Evolutionary conservation across 164 flowering plant genomes (phyloP), one percentile per base, ranked within the genome.

Genomic region (Paratinospora sagittata): DNA sequence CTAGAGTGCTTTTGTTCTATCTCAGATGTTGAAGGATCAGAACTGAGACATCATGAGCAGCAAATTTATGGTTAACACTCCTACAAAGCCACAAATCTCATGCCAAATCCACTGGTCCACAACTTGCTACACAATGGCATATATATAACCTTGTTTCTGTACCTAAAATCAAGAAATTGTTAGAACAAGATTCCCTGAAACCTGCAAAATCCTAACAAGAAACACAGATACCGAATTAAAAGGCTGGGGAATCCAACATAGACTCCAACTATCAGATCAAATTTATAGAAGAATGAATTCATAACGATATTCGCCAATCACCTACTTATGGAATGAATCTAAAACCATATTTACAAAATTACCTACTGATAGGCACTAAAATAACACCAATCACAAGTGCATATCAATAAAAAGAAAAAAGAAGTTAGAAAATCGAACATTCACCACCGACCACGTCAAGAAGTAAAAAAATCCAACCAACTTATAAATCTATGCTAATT

Each of bases 21-120:
- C 36, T 76, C 60, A 33, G 52, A 27, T 71, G 24, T 49, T 55
- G 66, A 49, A 64, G 41, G 39, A 49, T 72, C 27, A 65, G 37
- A 52, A 64, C 27, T 21, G 26, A 41, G 70, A 57, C 9, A 34
- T n/a, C 61, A 47, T 52, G 49, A 37, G 36, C 63, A 36, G 21
- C 52, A 67, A 9, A 27, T 26, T 27, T 64, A 65, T 72, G 58
- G 55, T 41, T 70, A 68, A 63, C 19, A 47, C 24, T 63, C 36
- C 27, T 4, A 72, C 11, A 47, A 26, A 62, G 62, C 65, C 55
- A 36, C 65, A 57, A 39, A 6, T 39, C 27, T 27, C 9, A 41
- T 60, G 30, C 74, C 45, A 55, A 30, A 33, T 6, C 47, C 47
- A 65, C 33, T n/a, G 24, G 24, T 21, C 61, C 13, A 2, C 21